A percentile compares a stretch with the other conserved stretches of the same genome.
phyloP scores from a whole-genome alignment of 169 alveolate species.

The Pseudocohnilembus persalinus region DNA sequence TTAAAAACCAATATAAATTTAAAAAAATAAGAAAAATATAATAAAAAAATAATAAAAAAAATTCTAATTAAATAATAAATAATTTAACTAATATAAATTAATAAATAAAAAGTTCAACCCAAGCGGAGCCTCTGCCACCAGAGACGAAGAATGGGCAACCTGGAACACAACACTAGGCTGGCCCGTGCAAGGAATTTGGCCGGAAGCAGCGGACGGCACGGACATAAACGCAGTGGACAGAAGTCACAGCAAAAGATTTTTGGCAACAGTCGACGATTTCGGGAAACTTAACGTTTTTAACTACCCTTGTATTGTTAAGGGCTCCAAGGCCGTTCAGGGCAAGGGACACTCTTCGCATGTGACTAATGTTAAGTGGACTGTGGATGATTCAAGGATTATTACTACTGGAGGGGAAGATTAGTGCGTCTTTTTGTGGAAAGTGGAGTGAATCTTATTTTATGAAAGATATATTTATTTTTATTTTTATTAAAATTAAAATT shows the following conservation, averaged over 20 bases:
- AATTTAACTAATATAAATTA: too few relatives aligned
- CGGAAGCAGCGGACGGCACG: slow-evolving; percentile 19
- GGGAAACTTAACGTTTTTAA: slow-evolving; percentile 77
- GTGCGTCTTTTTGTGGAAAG: slow-evolving; percentile 71
- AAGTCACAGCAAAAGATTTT: slow-evolving; percentile 1
- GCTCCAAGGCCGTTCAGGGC: slow-evolving; percentile 53
- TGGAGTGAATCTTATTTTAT: too few relatives aligned
- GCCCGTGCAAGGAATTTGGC: slow-evolving; percentile 81
- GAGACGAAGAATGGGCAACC: slow-evolving; percentile 81
- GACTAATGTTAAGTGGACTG: slow-evolving; percentile 74
- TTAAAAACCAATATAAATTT: too few relatives aligned
- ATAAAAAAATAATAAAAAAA: too few relatives aligned
- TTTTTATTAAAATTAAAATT: too few relatives aligned
- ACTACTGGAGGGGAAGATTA: slow-evolving; percentile 81
- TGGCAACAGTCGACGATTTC: slow-evolving; percentile 84
- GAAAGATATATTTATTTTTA: too few relatives aligned
- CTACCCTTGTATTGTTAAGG: slow-evolving; percentile 77
- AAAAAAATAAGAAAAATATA: too few relatives aligned
- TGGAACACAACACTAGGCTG: slow-evolving; percentile 84
- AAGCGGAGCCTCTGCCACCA: slow-evolving; percentile 53
- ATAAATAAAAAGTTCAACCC: neutral
- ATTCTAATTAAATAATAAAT: too few relatives aligned
- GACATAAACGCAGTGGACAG: slow-evolving; percentile 28
- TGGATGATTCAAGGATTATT: slow-evolving; percentile 54
- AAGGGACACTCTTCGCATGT: slow-evolving; percentile 65